Evolutionary conservation across 768 basidiomycete genomes (phyloP), one percentile per base, ranked within the genome.

Genomic region (Calocera viscosa): DNA sequence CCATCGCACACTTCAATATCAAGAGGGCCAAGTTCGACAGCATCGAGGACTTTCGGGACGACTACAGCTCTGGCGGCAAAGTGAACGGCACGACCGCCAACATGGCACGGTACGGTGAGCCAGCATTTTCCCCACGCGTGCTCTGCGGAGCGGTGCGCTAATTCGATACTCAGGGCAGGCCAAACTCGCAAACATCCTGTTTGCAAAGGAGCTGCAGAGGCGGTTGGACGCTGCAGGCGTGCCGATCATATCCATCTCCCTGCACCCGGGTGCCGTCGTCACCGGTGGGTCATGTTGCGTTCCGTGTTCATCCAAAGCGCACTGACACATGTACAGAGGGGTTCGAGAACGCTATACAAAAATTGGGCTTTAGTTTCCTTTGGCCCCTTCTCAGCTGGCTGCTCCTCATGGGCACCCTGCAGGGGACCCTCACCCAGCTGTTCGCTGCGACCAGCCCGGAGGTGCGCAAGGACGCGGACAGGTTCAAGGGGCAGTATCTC

Each of bases 131-230:
- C n/a, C 19, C 49, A n/a, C 30, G 22, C 2, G 24, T 33, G 12
- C 30, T 22, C 35, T 53, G 17, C 26, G 16, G 43, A 30, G 39
- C 7, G 60, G n/a, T n/a, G n/a, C n/a, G n/a, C n/a, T n/a, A n/a
- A n/a, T n/a, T n/a, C n/a, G n/a, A n/a, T n/a, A n/a, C n/a, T n/a
- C n/a, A 86, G 86, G 72, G 0, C 72, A 78, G 35, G 76, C 82
- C 60, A 86, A 87, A 71, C 73, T 85, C n/a, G 78, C 81, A 19
- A 78, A 77, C 64, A 73, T 82, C 33, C 76, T 86, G 19, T 84
- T 79, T 68, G 80, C 79, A 1, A 79, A 77, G 32, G 78, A 81
- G 68, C 74, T 87, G 19, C 84, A 86, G 67, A 76, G 75, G 35
- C 80, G 72, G 24, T 73, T 86, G 34, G 77, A 80, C 49, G 72